Base-by-base conservation (phyloP, 352 stramenopile species). In the Phytophthora crassamura region DNA sequence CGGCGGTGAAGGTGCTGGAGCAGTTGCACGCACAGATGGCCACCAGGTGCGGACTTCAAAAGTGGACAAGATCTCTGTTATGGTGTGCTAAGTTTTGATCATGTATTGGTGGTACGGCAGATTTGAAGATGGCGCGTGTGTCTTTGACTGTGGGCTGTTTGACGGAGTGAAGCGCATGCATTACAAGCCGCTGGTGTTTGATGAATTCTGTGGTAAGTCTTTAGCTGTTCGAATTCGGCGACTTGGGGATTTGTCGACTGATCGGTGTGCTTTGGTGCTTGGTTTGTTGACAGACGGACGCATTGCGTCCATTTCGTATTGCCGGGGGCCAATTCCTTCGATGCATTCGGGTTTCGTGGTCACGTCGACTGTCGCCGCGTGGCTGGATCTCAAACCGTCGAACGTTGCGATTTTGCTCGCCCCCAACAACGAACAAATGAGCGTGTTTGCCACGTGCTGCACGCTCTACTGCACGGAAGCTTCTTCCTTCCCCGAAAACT, bases 291-390 rank as follows among this genome's bases (percentile, higher is more conserved):
- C 49, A 96, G 88, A 94, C 55, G 88, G 88, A 43, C 73, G 84
- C 3, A 88, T 96, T 36, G 84, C 88, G 22, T 96, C 88, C 6
- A 91, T 96, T 30, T 79, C 82, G 18, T 92, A 86, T 47, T 89
- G 77, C 36, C 86, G 86, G 5, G 85, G 84, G 4, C 55, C 67
- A 0, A 85, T 93, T 58, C 88, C 88, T 36, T 91, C 88, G 25
- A 95, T 93, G 83, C 88, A 96, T 54, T 93, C 86, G 11, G 79
- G 85, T 12, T 96, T 96, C 50, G 74, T 96, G 18, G 77, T 93
- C 9, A 78, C 84, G 0, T 96, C 88, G 16, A 96, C 88, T 3
- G 86, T 94, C 4, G 78, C 88, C 0, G 84, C 86, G 14, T 96
- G 88, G 88, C 77, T 94, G 34, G 88, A 93, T 39, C 55, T 94